phyloP scores from a whole-genome alignment of 164 flowering plant genomes.

The Echeveria elegans region DNA sequence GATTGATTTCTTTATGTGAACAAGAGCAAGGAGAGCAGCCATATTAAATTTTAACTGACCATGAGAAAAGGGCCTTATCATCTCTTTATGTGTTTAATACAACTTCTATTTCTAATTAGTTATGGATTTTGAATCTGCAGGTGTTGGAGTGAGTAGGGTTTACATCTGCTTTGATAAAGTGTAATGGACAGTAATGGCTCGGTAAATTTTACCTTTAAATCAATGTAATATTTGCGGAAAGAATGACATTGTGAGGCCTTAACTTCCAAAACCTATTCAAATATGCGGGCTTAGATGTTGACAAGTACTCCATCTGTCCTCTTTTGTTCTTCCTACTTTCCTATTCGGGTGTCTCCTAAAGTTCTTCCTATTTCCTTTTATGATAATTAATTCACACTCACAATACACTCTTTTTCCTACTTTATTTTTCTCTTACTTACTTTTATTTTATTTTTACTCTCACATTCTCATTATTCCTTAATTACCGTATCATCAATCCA shows the following conservation, averaged over 20 bases:
- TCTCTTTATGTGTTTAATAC: constrained; percentile 2
- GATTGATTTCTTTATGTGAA: neutral
- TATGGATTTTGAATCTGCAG: constrained; percentile 28
- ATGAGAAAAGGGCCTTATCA: neutral
- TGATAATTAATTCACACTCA: too few relatives aligned
- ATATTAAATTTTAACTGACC: neutral
- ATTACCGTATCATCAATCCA: too few relatives aligned
- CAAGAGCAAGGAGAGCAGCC: neutral
- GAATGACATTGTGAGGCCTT: constrained; percentile 39
- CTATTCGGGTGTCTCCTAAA: too few relatives aligned
- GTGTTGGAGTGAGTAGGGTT: constrained; percentile 99
- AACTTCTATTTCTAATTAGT: constrained; percentile 5
- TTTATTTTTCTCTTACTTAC: too few relatives aligned
- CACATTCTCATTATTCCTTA: too few relatives aligned
- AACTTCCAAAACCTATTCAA: constrained; percentile 77
- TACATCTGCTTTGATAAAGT: constrained; percentile 75
- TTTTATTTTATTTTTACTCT: too few relatives aligned
- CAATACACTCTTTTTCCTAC: too few relatives aligned
- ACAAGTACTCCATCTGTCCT: too few relatives aligned
- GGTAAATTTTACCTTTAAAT: neutral
- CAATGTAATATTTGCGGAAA: neutral
- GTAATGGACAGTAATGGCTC: neutral
- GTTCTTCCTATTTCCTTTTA: too few relatives aligned
- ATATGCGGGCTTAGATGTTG: constrained; percentile 97
- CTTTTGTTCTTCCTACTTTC: too few relatives aligned